A percentile compares a stretch with the other conserved stretches of the same genome.
Conservation (phyloP, 768 basidiomycete genomes). For the Nevesoporus exiguus region DNA sequence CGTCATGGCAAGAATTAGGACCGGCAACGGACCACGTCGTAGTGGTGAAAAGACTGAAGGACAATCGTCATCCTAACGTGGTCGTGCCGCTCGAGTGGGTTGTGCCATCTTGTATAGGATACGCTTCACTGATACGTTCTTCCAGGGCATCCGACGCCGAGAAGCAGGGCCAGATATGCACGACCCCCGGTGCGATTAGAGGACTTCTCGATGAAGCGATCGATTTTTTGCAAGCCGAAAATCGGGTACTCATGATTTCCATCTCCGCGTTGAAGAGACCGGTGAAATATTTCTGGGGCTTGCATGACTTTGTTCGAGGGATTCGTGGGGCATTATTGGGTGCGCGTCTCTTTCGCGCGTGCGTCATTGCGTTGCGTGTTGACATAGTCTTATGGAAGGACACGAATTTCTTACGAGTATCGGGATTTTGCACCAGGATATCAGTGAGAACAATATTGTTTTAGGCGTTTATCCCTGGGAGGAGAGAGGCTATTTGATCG, state of each 20-base stretch:
- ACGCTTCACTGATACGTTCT: neutral
- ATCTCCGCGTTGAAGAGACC: neutral
- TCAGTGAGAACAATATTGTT: neutral
- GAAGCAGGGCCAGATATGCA: neutral
- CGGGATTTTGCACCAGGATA: neutral
- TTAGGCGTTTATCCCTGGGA: neutral
- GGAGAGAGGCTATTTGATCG: conserved; percentile 28
- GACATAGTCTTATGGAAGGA: neutral
- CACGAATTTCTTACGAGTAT: neutral
- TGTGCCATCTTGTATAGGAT: too few species aligned
- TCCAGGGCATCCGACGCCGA: neutral
- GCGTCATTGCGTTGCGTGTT: neutral
- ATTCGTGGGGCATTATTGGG: neutral
- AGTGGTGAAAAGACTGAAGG: neutral
- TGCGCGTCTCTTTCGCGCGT: neutral
- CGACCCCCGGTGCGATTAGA: neutral
- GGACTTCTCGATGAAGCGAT: neutral
- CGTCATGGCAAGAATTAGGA: neutral
- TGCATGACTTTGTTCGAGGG: neutral
- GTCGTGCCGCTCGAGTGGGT: neutral
- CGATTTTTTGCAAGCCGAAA: neutral
- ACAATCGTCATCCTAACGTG: neutral
- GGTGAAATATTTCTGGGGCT: neutral
- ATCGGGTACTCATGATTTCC: neutral
- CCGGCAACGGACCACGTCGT: neutral